Evolutionary conservation across 1,284 basidiomycete species (phyloP).

Genomic region (Trametes polyzona): DNA sequence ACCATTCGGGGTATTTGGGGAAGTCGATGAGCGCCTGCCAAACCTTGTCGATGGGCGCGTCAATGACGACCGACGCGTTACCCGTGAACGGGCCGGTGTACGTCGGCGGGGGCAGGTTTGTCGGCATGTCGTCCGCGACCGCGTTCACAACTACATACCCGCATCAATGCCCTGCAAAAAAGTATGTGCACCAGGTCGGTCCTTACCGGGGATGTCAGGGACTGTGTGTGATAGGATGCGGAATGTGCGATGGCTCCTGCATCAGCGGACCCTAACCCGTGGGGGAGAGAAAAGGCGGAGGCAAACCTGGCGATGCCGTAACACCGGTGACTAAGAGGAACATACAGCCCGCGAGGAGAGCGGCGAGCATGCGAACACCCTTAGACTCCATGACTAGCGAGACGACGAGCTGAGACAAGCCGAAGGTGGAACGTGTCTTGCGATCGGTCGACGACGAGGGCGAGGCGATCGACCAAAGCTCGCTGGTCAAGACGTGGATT

Average conservation of each 20-base stretch:
- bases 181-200: not conserved
- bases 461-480: not conserved
- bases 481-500: not conserved
- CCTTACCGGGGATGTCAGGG: not conserved
- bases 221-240: not conserved
- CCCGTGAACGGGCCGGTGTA: conserved; percentile 41
- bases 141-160: not conserved
- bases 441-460: not conserved
- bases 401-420: not conserved
- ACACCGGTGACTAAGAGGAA: not conserved
- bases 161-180: not conserved
- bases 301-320: not conserved
- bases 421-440: not conserved
- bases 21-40: conserved; percentile 54
- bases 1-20: conserved; percentile 57
- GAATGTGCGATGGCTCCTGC: too few species aligned
- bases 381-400: not conserved
- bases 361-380: not conserved
- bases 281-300: not conserved
- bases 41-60: conserved; percentile 51
- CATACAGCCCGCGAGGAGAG: not conserved
- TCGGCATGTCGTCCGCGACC: not conserved
- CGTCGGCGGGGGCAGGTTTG: conserved; percentile 24
- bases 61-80: conserved; percentile 44
- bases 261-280: not conserved